A percentile compares a stretch with the other conserved stretches of the same genome.
These are phyloP conservation scores for Helotiales sp. DNA, from an alignment of 2,329 filamentous ascomycete genomes.

Conservation along the genomic window DNA sequence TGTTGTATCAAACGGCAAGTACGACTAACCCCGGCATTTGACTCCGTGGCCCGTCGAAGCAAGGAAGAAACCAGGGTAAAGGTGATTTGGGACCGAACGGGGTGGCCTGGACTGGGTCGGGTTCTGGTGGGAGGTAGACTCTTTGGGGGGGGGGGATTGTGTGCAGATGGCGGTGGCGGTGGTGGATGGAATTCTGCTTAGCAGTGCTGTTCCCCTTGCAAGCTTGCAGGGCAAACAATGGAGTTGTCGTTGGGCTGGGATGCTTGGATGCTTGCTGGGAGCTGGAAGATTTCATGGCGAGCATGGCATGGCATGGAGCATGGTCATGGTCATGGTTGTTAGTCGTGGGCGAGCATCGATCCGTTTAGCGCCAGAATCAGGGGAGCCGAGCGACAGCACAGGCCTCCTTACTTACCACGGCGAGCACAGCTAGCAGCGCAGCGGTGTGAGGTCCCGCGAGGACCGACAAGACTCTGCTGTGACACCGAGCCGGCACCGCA, in stretches of 20 bases:
- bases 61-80: not conserved
- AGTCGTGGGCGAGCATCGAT: not conserved
- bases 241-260: not conserved
- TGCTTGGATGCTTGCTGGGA: no score
- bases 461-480: not conserved
- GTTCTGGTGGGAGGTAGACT: not conserved
- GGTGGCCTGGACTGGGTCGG: not conserved
- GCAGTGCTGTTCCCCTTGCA: not conserved
- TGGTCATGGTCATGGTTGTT: not conserved
- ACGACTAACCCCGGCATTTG: conserved; percentile 22
- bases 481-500: not conserved
- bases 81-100: not conserved
- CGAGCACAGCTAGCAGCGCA: not conserved
- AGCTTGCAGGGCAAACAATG: not conserved
- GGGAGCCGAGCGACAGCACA: not conserved
- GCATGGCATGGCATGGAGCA: not conserved
- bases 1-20: conserved; percentile 23
- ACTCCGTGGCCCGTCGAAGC: conserved; percentile 20
- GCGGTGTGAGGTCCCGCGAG: not conserved
- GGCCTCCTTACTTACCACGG: not conserved
- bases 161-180: not conserved
- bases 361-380: not conserved
- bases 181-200: not conserved
- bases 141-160: not conserved
- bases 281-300: no score